Evolutionary conservation across 2,329 filamentous ascomycete genomes (phyloP).

Genomic region (Colletotrichum eleusines): DNA sequence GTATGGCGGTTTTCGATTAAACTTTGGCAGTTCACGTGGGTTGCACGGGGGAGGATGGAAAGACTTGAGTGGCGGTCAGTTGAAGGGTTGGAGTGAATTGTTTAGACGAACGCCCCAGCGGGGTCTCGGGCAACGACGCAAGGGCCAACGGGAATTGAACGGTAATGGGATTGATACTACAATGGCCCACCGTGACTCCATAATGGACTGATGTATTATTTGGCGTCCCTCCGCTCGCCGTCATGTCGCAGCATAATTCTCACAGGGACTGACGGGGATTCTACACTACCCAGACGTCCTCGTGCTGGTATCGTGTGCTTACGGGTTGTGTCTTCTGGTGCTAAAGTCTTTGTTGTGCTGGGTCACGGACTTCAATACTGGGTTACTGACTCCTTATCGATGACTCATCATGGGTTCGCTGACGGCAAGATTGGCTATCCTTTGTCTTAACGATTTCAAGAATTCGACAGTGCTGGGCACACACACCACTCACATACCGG

Average conservation of each 20-base stretch:
- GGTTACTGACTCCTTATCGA: too few species aligned
- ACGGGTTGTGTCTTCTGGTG: not conserved
- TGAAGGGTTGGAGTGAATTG: not conserved
- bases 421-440: not conserved
- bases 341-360: too few species aligned
- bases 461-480: not conserved
- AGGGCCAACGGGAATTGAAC: conserved; percentile 7
- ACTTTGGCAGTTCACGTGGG: not conserved
- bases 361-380: too few species aligned
- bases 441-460: not conserved
- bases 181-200: not conserved
- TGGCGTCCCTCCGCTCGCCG: not conserved
- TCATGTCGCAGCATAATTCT: not conserved
- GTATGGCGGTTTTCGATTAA: not conserved
- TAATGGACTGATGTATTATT: too few species aligned
- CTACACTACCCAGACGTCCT: not conserved
- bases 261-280: not conserved
- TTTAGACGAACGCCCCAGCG: not conserved
- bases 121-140: not conserved
- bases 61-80: not conserved
- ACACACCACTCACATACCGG: not conserved
- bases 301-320: not conserved
- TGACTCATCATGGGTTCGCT: not conserved
- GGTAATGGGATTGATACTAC: not conserved
- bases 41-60: not conserved